These are phyloP conservation scores for Annulohypoxylon truncatum DNA, from an alignment of 2,329 filamentous ascomycete genomes.

Conservation along the genomic window DNA sequence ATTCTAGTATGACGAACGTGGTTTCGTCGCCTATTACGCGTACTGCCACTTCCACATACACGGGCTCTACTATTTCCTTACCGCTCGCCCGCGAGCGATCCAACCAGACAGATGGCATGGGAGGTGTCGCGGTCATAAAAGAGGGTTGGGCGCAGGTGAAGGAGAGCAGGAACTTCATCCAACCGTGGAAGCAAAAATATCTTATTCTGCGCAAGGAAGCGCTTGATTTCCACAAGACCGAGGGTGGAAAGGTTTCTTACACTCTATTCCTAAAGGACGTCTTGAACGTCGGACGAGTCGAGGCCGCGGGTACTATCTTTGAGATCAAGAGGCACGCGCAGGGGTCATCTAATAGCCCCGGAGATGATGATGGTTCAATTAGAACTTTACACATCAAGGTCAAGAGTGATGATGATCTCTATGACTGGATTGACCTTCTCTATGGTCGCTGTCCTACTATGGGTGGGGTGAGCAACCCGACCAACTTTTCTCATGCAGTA, in stretches of 20 bases:
- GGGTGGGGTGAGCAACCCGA: slow-evolving; percentile 98
- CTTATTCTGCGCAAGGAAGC: slow-evolving; percentile 92
- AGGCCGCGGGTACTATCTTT: slow-evolving; percentile 91
- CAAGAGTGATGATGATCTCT: slow-evolving; percentile 95
- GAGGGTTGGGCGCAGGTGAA: slow-evolving; percentile 88
- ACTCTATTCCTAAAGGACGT: slow-evolving; percentile 88
- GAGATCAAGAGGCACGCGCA: slow-evolving; percentile 86
- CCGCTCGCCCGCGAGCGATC: slow-evolving; percentile 73
- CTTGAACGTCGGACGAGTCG: slow-evolving; percentile 88
- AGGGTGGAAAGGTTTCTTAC: slow-evolving; percentile 87
- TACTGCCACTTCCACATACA: slow-evolving; percentile 73
- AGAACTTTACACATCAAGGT: slow-evolving; percentile 92
- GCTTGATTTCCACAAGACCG: slow-evolving; percentile 93
- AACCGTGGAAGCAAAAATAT: slow-evolving; percentile 89
- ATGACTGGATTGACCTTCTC: slow-evolving; percentile 98
- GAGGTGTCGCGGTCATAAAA: slow-evolving; percentile 79
- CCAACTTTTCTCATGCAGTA: slow-evolving; percentile 96
- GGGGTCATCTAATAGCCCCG: slow-evolving; percentile 75
- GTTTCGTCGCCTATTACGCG: slow-evolving; percentile 77
- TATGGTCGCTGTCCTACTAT: slow-evolving; percentile 97
- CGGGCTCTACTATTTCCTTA: slow-evolving; percentile 77
- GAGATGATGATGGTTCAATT: slow-evolving; percentile 82
- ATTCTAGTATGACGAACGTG: slow-evolving; percentile 78
- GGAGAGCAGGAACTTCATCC: slow-evolving; percentile 88
- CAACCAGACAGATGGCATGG: slow-evolving; percentile 70